Percentiles rank a stretch among this genome's conserved stretches.
Conservation (phyloP, 2,329 filamentous ascomycete species). For the Pseudonectria foliicola region DNA sequence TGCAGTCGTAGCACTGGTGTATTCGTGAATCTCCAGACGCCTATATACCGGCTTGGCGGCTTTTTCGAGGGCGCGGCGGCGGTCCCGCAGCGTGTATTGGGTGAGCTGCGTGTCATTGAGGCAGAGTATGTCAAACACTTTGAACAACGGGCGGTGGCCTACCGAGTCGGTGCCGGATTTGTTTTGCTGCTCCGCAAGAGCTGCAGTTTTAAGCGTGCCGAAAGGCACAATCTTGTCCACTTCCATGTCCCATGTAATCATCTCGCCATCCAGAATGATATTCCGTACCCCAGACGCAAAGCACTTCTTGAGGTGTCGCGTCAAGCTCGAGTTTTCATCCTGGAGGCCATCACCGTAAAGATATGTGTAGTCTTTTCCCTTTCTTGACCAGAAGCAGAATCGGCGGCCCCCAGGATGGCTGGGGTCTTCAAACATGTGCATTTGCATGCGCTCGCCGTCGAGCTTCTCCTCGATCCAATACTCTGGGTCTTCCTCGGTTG, state of each 20-base stretch:
- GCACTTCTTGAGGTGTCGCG: constrained; percentile 68
- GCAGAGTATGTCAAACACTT: constrained; percentile 86
- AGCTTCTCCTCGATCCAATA: constrained; percentile 99
- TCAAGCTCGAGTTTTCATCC: constrained; percentile 70
- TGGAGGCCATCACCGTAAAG: constrained; percentile 75
- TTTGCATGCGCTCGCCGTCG: constrained; percentile 93
- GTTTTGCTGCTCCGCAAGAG: constrained; percentile 65
- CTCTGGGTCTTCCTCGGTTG: constrained; percentile 61
- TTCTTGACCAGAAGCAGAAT: constrained; percentile 91
- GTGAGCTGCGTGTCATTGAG: constrained; percentile 77
- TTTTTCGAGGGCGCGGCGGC: constrained; percentile 65
- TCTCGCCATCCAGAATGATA: constrained; percentile 91
- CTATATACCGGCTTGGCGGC: constrained; percentile 64
- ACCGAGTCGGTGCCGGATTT: constrained; percentile 45
- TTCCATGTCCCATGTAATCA: constrained; percentile 95
- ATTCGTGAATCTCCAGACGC: constrained; percentile 75
- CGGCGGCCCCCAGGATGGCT: constrained; percentile 58
- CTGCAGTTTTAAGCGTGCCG: constrained; percentile 87
- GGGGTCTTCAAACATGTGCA: constrained; percentile 78
- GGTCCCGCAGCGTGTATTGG: constrained; percentile 73
- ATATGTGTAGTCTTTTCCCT: constrained; percentile 93
- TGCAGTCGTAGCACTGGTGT: constrained; percentile 57
- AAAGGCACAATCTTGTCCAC: constrained; percentile 81
- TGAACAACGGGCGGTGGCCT: constrained; percentile 62
- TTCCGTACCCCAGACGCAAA: constrained; percentile 75